Base-by-base conservation (phyloP, 2,329 filamentous ascomycete species). In the Pseudocercospora crystallina region DNA sequence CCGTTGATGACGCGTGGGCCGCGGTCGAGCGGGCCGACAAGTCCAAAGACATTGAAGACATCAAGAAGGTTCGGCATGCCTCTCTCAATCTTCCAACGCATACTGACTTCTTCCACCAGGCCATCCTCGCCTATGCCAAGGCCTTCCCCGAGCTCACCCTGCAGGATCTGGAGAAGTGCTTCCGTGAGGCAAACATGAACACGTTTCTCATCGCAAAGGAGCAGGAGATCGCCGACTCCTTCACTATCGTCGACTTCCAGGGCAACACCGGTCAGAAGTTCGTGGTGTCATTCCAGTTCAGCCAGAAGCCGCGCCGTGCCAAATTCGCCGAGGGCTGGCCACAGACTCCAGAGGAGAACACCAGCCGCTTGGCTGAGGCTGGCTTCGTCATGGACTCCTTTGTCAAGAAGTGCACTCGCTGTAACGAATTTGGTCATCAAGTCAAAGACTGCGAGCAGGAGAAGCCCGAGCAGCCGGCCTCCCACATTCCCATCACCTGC, bases 191-290 rank as follows among this genome's bases (percentile, higher is more conserved):
- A 36, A 65, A 72, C 0, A 75, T 86, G 51, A 69, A 69, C 2
- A 69, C 86, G 11, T 85, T 78, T 69, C 70, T 89, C 46, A 85
- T 89, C 57, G 82, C 81, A 5, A 64, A 87, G 72, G 79, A 80
- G 57, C 70, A 79, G 31, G 66, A 76, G 5, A 67, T 86, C 29
- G 65, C 75, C 0, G 64, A 71, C 1, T 81, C 82, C 5, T 78
- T 84, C 58, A 87, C 83, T 53, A 85, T 86, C 69, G 86, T 89
- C 81, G 84, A 89, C 57, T 72, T 88, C 1, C 84, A 89, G 62
- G 86, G 86, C 5, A 81, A 86, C 45, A 59, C 72, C 13, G 73
- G 76, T 50, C 75, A 76, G 64, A 74, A 75, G 53, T 82, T 75
- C 50, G 69, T 73, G 20, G 71, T 81, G 47, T 73, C 73, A 0